These are phyloP conservation scores for Suillus weaverae DNA, from an alignment of 768 basidiomycete species.

Conservation along the genomic window DNA sequence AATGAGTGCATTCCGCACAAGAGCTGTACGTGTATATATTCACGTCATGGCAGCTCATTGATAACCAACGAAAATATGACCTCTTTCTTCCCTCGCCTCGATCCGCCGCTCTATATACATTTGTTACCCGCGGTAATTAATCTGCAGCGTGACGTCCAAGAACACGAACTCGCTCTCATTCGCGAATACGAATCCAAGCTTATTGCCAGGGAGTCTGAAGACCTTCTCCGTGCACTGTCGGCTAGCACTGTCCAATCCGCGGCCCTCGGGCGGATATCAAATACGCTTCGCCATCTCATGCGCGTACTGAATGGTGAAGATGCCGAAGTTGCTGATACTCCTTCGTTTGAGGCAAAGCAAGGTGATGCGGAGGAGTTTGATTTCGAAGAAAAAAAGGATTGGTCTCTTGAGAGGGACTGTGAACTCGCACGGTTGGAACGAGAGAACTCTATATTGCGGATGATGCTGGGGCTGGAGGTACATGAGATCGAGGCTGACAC, in stretches of 20 bases:
- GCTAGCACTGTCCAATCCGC: conserved; percentile 66
- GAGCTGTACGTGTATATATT: conserved; percentile 67
- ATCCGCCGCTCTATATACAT: conserved; percentile 2
- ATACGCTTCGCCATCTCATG: conserved; percentile 66
- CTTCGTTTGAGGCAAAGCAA: conserved; percentile 9
- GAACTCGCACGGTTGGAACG: conserved; percentile 84
- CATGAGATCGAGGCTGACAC: conserved; percentile 13
- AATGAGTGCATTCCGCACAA: conserved; percentile 87
- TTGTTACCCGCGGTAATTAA: background rate
- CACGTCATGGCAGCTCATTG: background rate
- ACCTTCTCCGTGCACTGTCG: conserved; percentile 55
- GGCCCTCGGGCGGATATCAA: conserved; percentile 69
- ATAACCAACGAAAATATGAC: background rate
- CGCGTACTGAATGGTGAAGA: conserved; percentile 73
- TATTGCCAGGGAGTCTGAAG: conserved; percentile 71
- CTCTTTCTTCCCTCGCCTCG: background rate
- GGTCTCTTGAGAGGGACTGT: conserved; percentile 85
- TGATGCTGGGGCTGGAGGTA: conserved; percentile 59
- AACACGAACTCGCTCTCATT: conserved; percentile 85
- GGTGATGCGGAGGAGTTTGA: conserved; percentile 13
- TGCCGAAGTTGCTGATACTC: conserved; percentile 17
- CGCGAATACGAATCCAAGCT: conserved; percentile 89
- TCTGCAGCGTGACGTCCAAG: conserved; percentile 83
- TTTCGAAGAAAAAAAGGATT: conserved; percentile 49
- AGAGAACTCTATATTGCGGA: conserved; percentile 82